A percentile compares a stretch with the other conserved stretches of the same genome.
Conservation (phyloP, 352 stramenopile genomes). For the Phytophthora ohioensis region DNA sequence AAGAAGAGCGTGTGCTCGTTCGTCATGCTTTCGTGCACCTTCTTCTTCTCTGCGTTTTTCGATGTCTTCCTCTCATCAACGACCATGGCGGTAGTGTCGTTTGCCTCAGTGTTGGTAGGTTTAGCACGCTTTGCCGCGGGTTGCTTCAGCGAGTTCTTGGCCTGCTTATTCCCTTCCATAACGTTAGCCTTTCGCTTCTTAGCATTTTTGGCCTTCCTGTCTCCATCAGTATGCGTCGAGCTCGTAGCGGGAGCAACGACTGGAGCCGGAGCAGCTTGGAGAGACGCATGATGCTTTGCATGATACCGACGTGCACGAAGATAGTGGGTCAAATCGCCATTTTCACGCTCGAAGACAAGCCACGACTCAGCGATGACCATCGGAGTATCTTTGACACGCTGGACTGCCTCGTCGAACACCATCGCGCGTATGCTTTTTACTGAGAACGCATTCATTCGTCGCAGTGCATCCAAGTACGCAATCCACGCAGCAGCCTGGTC, state of each 20-base stretch:
- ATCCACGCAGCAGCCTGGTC: constrained; percentile 52
- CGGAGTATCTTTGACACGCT: constrained; percentile 46
- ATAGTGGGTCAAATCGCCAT: constrained; percentile 50
- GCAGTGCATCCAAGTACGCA: constrained; percentile 54
- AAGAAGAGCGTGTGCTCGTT: constrained; percentile 79
- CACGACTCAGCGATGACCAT: constrained; percentile 48
- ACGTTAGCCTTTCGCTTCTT: constrained; percentile 37
- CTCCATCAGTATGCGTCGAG: constrained; percentile 2
- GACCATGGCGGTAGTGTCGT: constrained; percentile 2
- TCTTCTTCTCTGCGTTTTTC: constrained; percentile 41
- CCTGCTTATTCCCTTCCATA: constrained; percentile 16
- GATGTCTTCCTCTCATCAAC: constrained; percentile 5
- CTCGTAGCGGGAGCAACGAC: background rate
- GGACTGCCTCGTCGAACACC: constrained; percentile 53
- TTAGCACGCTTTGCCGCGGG: constrained; percentile 40
- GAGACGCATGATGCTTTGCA: constrained; percentile 26
- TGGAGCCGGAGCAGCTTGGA: constrained; percentile 4
- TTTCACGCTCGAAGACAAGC: constrained; percentile 64
- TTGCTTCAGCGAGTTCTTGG: constrained; percentile 20
- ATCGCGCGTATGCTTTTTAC: constrained; percentile 32
- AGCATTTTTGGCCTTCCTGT: constrained; percentile 23
- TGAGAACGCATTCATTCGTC: constrained; percentile 32
- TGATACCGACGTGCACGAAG: constrained; percentile 44
- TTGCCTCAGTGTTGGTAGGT: background rate
- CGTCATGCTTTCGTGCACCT: constrained; percentile 45